A percentile compares a stretch with the other conserved stretches of the same genome.
Conservation (phyloP, 2,329 filamentous ascomycete genomes). For the Fusarium sublunatum region DNA sequence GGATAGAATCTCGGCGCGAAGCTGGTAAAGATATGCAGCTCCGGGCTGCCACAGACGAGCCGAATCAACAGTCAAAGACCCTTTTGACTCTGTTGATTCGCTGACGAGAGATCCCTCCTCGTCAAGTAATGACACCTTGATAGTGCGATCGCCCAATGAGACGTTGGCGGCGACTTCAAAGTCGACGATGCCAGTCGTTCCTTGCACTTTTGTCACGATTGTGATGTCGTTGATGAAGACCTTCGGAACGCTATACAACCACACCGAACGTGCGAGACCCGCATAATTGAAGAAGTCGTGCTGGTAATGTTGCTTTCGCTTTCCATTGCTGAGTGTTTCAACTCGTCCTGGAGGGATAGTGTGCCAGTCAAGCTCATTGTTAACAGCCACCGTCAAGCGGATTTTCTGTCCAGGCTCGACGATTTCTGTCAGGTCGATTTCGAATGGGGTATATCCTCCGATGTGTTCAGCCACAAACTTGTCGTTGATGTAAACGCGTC, state of each 20-base stretch:
- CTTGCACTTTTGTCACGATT: slow-evolving; percentile 9
- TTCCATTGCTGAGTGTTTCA: slow-evolving; percentile 12
- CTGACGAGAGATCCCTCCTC: slow-evolving; percentile 2
- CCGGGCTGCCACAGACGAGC: slow-evolving; percentile 26
- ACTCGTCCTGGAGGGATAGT: slow-evolving; percentile 24
- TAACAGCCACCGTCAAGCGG: slow-evolving; percentile 23
- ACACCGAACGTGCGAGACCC: slow-evolving; percentile 20
- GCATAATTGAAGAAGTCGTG: slow-evolving; percentile 35
- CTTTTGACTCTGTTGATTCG: background rate
- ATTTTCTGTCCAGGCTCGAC: slow-evolving; percentile 8
- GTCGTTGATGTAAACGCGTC: slow-evolving; percentile 26
- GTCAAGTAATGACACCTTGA: slow-evolving; percentile 5
- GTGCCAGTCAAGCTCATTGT: slow-evolving; percentile 23
- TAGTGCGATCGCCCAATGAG: too few species aligned
- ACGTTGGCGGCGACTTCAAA: slow-evolving; percentile 5
- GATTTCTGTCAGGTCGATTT: slow-evolving; percentile 13
- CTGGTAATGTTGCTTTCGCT: slow-evolving; percentile 28
- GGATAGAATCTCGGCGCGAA: slow-evolving; percentile 13
- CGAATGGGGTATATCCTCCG: slow-evolving; percentile 27
- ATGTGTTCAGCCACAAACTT: slow-evolving; percentile 22
- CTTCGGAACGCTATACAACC: slow-evolving; percentile 7
- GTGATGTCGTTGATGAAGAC: slow-evolving; percentile 17
- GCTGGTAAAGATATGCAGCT: slow-evolving; percentile 23
- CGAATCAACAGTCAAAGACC: background rate
- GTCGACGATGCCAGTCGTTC: slow-evolving; percentile 4